Conservation (phyloP, 305 asterid genomes). For the Fraxinus latifolia region DNA sequence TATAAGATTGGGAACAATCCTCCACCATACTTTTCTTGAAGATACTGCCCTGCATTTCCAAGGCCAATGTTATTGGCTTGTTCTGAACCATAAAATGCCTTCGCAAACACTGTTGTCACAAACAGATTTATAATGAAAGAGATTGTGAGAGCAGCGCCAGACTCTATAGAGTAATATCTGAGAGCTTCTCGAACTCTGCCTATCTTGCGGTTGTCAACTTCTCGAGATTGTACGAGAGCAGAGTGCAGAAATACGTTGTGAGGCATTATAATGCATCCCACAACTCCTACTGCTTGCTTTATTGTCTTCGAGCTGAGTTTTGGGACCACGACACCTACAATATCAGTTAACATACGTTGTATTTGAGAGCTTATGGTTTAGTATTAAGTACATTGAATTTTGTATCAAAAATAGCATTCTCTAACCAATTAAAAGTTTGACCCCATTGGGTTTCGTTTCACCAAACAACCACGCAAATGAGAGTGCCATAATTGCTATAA, state of each 20-base stretch:
- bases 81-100: constrained; percentile 75
- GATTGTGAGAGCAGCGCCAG: constrained; percentile 59
- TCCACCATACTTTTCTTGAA: constrained; percentile 79
- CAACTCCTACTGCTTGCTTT: constrained; percentile 83
- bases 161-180: constrained; percentile 75
- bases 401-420: background rate
- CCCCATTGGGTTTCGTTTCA: constrained; percentile 76
- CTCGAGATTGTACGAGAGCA: constrained; percentile 84
- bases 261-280: constrained; percentile 89
- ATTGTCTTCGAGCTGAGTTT: constrained; percentile 74
- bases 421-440: constrained; percentile 74
- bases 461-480: constrained; percentile 98
- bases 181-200: constrained; percentile 81
- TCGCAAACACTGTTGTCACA: constrained; percentile 81
- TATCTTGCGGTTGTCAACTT: constrained; percentile 55
- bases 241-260: constrained; percentile 91
- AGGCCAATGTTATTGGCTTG: constrained; percentile 73
- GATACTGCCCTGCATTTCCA: constrained; percentile 75
- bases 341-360: background rate
- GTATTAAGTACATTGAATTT: background rate
- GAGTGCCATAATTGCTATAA: constrained; percentile 77
- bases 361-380: background rate
- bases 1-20: constrained; percentile 73
- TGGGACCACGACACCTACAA: constrained; percentile 73
- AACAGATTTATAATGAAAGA: constrained; percentile 77